phyloP scores from a whole-genome alignment of 2,329 filamentous ascomycete genomes.

The Botrytis tulipae region DNA sequence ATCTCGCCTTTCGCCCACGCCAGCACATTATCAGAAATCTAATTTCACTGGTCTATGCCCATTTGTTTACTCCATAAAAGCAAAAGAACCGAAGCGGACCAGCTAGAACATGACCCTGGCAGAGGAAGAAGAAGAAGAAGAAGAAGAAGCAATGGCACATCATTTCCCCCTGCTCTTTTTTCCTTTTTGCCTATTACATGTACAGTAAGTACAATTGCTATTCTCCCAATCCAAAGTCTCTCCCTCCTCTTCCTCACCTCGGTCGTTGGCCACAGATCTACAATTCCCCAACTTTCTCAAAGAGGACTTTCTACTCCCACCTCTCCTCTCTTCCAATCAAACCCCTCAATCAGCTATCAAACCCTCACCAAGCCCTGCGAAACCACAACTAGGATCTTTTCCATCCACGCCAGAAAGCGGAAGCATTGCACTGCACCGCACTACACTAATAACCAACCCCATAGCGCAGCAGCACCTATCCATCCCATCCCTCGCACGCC shows the following conservation, averaged over 20 bases:
- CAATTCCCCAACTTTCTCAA: not conserved
- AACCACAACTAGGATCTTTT: not conserved
- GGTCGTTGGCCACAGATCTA: not conserved
- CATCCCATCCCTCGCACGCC: not conserved
- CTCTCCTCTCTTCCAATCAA: not conserved
- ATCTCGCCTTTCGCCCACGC: not conserved
- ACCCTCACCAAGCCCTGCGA: not conserved
- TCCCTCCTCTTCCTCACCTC: not conserved
- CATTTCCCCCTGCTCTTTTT: not conserved
- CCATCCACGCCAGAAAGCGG: not conserved
- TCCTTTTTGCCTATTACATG: not conserved
- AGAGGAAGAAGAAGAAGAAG: not conserved
- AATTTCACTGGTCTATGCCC: slow-evolving; percentile 1
- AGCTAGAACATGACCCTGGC: not conserved
- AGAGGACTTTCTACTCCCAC: not conserved
- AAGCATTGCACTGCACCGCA: not conserved
- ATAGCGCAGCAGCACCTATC: not conserved
- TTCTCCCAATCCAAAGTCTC: not conserved
- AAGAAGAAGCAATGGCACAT: not conserved
- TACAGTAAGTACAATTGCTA: not conserved
- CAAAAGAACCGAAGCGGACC: not conserved
- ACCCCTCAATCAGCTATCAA: not conserved
- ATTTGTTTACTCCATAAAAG: not conserved
- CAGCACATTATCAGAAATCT: not conserved
- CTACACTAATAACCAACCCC: not conserved